Evolutionary conservation across 257 asterid species (phyloP).

Genomic region (Salvia hispanica): DNA sequence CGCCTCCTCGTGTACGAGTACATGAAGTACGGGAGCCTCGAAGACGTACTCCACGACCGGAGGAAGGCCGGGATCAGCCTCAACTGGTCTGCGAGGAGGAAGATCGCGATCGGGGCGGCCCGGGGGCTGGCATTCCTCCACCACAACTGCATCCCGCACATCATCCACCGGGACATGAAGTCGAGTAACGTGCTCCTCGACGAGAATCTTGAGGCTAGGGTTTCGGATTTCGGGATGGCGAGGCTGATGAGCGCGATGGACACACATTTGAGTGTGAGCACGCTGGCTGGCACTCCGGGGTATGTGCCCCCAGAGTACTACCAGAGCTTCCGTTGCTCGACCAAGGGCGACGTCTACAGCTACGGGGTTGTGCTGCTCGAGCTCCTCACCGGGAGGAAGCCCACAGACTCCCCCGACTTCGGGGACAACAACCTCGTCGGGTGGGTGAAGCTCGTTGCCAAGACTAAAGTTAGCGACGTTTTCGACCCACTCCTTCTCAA

Average conservation of each 20-base stretch:
- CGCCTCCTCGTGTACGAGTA: conserved; percentile 87
- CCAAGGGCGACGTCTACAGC: conserved; percentile 92
- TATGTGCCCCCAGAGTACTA: conserved; percentile 96
- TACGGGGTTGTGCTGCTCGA: conserved; percentile 88
- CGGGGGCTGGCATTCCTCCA: conserved; percentile 89
- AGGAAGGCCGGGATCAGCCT: conserved; percentile 66
- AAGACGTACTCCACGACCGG: conserved; percentile 75
- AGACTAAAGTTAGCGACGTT: conserved; percentile 62
- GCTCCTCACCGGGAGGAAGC: conserved; percentile 80
- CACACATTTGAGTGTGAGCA: conserved; percentile 90
- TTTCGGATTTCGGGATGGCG: conserved; percentile 98
- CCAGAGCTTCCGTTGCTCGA: conserved; percentile 84
- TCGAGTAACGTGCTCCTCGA: conserved; percentile 92
- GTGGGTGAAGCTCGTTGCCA: conserved; percentile 83
- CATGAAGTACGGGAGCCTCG: conserved; percentile 90
- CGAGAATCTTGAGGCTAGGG: conserved; percentile 81
- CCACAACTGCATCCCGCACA: conserved; percentile 86
- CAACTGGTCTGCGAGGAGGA: conserved; percentile 73
- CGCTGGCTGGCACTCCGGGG: conserved; percentile 94
- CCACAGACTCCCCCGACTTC: conserved; percentile 85
- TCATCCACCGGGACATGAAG: conserved; percentile 92
- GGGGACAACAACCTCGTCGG: conserved; percentile 95
- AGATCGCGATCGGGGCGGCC: conserved; percentile 87
- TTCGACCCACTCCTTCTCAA: conserved; percentile 62
- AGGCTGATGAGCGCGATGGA: conserved; percentile 83